Base-by-base conservation (phyloP, 1,139 yeast genomes). In the Suhomyces anneliseae region DNA sequence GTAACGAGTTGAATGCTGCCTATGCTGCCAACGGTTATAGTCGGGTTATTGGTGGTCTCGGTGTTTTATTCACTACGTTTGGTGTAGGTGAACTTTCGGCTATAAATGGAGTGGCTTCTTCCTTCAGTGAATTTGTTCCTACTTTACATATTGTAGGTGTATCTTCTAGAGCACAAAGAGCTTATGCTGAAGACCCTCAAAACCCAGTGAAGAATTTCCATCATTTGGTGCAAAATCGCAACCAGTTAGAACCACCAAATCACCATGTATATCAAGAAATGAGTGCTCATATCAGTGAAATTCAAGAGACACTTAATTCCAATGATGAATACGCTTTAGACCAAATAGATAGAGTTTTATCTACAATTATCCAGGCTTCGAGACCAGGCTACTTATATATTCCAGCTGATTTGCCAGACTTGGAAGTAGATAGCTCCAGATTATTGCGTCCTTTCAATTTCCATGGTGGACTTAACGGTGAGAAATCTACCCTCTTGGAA, bases 1-100 rank as follows among this genome's bases (percentile, higher is more conserved):
- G 76, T 55, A 72, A 72, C 48, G 77, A 72, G 54, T 62, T 72
- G 46, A 72, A 72, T 51, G 71, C 64, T 1, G 85, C 90, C 24
- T 87, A 87, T 59, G 87, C 90, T 26, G 90, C 87, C 31, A 95
- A 87, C 57, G 95, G 92, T 19, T 87, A 85, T 60, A 82, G 88
- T 15, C 79, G 87, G 52, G 76, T 74, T 39, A 67, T 77, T 34
- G 66, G 63, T 33, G 54, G 54, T 14, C 57, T 78, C 54, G 63
- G 76, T 14, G 80, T 72, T 1, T 58, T 84, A 43, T 70, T 84
- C 51, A 81, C 89, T 36, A 83, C 89, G 14, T 87, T 76, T 66
- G 96, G 96, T 47, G 96, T 90, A 42, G 96, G 96, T 49, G 96
- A 89, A 68, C 77, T 89, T 50, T 82, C 89, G 46, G 96, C 96